These are phyloP conservation scores for Verticillium longisporum DNA, from an alignment of 2,329 filamentous ascomycete genomes.

Conservation along the genomic window DNA sequence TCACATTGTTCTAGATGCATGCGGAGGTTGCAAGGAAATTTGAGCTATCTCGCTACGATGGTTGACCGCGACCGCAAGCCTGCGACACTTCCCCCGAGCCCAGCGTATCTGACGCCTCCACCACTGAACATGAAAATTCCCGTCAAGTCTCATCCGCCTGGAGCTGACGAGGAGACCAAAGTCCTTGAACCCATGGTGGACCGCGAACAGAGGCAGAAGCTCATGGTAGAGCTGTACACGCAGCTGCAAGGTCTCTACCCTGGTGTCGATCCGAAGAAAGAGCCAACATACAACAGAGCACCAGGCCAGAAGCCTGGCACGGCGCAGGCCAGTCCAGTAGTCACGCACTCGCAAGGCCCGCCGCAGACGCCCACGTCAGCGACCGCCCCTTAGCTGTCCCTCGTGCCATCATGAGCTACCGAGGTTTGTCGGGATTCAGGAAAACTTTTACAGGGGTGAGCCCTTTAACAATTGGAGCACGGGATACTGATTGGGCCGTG, in stretches of 20 bases:
- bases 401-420: not conserved
- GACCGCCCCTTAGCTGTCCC: not conserved
- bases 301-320: slow-evolving; percentile 5
- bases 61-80: slow-evolving; percentile 64
- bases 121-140: slow-evolving; percentile 44
- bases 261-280: slow-evolving; percentile 54
- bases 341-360: slow-evolving; percentile 8
- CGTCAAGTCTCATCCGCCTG: slow-evolving; percentile 33
- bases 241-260: slow-evolving; percentile 56
- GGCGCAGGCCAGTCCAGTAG: slow-evolving; percentile 8
- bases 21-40: slow-evolving; percentile 76
- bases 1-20: slow-evolving; percentile 54
- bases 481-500: not conserved
- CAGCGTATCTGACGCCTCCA: slow-evolving; percentile 68
- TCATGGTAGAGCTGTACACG: slow-evolving; percentile 49
- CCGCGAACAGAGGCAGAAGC: slow-evolving; percentile 45
- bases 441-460: not conserved
- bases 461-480: not conserved
- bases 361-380: slow-evolving; percentile 5
- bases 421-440: not conserved
- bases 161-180: slow-evolving; percentile 23
- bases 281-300: slow-evolving; percentile 32
- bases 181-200: slow-evolving; percentile 39
- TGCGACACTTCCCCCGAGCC: slow-evolving; percentile 55
- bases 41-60: slow-evolving; percentile 73